Base-by-base conservation (phyloP, 305 asterid species). In the Rubia tinctorum region DNA sequence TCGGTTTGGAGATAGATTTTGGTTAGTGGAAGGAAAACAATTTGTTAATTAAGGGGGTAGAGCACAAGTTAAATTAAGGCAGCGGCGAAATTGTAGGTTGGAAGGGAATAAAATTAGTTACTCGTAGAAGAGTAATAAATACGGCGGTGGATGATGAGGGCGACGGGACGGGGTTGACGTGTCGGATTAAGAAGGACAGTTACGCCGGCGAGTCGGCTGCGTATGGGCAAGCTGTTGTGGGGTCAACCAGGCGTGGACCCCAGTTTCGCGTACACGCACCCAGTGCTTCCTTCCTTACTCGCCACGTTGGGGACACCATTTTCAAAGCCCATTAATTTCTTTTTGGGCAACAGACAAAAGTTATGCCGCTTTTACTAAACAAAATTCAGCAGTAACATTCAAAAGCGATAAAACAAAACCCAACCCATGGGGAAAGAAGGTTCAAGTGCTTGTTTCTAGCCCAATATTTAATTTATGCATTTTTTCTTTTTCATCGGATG, bases 201-300 rank as follows among this genome's bases (percentile, higher is more conserved):
- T 71, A 37, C 76, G 83, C 70, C 79, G 79, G 75, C 82, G 69
- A 73, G 82, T 78, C 82, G 80, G 82, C 84, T 71, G 71, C 79
- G 69, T 27, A 62, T 62, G 73, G 78, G 78, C 62, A 72, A 77
- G 58, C 65, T 7, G 66, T 4, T 65, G 23, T 39, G 69, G 69
- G 15, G 49, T 45, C 69, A 17, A 15, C 39, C 39, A 3, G 39
- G 39, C 39, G 39, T 34, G 39, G 39, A 34, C 39, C 39, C 39
- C 39, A 34, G 39, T 34, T 34, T 34, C 39, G 39, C 39, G 39
- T 1, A 34, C 39, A 34, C 39, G 20, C 20, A 49, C 20, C 56
- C 7, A 49, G 56, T 15, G 56, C 70, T 14, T 66, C n/a, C 47
- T 62, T 43, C 30, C 66, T 72, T 47, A 69, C 79, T 75, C 83